phyloP scores from a whole-genome alignment of 495 filamentous ascomycete genomes.

The Penicillium tannophilum region DNA sequence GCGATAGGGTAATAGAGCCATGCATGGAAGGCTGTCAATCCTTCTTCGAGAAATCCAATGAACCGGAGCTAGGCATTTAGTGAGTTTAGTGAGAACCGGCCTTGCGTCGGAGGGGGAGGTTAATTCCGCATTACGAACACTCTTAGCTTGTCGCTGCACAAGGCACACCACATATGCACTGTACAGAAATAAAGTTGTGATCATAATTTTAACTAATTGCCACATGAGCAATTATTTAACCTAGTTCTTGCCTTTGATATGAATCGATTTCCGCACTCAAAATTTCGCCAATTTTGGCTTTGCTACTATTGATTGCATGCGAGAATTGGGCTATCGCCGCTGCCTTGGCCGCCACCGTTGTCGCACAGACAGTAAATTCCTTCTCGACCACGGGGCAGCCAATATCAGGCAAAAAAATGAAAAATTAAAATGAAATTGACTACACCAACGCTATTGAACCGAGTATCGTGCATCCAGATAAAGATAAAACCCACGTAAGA shows the following conservation, averaged over 20 bases:
- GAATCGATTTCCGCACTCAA: constrained; percentile 4
- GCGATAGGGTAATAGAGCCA: constrained; percentile 9
- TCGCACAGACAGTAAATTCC: constrained; percentile 10
- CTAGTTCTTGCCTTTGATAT: not conserved
- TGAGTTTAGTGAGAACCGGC: not conserved
- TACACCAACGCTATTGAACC: constrained; percentile 4
- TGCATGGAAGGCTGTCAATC: constrained; percentile 38
- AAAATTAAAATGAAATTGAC: not conserved
- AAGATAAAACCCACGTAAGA: not conserved
- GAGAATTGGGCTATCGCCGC: not conserved
- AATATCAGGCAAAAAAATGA: not conserved
- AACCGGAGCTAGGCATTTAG: not conserved
- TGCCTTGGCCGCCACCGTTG: constrained; percentile 17
- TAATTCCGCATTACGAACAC: not conserved
- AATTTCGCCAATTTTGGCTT: constrained; percentile 11
- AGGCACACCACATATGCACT: not conserved
- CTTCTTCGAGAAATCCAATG: constrained; percentile 26
- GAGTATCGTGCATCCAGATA: not conserved
- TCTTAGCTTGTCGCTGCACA: not conserved
- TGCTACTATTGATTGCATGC: constrained; percentile 10
- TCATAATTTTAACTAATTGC: not conserved
- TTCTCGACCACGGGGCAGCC: constrained; percentile 5
- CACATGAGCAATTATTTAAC: constrained; percentile 2
- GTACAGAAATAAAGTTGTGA: not conserved
- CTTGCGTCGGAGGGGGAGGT: constrained; percentile 10